A percentile compares a stretch with the other conserved stretches of the same genome.
Conservation (phyloP, 192 early-diverging fungal genomes). For the Podila verticillata region DNA sequence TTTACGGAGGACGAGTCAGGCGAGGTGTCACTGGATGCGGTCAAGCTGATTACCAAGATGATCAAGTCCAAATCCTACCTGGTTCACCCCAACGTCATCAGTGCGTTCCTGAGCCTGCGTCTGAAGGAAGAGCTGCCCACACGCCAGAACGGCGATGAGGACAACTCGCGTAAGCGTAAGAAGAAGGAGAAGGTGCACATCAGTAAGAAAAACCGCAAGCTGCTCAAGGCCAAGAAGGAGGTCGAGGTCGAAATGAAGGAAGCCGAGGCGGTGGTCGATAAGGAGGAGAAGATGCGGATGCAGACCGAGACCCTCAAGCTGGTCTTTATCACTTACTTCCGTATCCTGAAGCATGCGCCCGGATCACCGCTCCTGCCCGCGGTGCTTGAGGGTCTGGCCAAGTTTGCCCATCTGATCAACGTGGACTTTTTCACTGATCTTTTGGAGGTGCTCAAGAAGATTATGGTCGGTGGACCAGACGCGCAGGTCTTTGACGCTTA, state of each 20-base stretch:
- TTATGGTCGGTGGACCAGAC: constrained; percentile 71
- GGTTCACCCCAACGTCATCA: constrained; percentile 75
- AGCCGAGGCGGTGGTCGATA: constrained; percentile 87
- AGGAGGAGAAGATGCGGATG: constrained; percentile 82
- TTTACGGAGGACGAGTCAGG: constrained; percentile 90
- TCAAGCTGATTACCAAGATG: constrained; percentile 85
- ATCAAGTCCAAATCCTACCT: constrained; percentile 84
- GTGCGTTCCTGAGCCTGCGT: constrained; percentile 82
- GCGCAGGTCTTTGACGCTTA: constrained; percentile 54
- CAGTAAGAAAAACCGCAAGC: constrained; percentile 78
- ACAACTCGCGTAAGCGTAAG: constrained; percentile 63
- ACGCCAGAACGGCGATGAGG: constrained; percentile 61
- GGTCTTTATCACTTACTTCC: constrained; percentile 94
- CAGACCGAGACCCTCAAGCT: constrained; percentile 95
- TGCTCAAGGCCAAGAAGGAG: constrained; percentile 74
- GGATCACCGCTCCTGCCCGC: constrained; percentile 76
- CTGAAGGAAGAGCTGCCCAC: constrained; percentile 83
- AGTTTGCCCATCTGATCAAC: constrained; percentile 96
- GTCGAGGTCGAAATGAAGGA: constrained; percentile 87
- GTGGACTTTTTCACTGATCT: constrained; percentile 96
- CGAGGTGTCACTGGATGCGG: constrained; percentile 85
- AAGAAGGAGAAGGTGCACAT: constrained; percentile 65
- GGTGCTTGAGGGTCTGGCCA: constrained; percentile 82
- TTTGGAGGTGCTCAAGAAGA: constrained; percentile 82
- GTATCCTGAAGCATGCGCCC: constrained; percentile 88